Base-by-base conservation (phyloP, 2,329 filamentous ascomycete species). In the Claviceps cyperi region DNA sequence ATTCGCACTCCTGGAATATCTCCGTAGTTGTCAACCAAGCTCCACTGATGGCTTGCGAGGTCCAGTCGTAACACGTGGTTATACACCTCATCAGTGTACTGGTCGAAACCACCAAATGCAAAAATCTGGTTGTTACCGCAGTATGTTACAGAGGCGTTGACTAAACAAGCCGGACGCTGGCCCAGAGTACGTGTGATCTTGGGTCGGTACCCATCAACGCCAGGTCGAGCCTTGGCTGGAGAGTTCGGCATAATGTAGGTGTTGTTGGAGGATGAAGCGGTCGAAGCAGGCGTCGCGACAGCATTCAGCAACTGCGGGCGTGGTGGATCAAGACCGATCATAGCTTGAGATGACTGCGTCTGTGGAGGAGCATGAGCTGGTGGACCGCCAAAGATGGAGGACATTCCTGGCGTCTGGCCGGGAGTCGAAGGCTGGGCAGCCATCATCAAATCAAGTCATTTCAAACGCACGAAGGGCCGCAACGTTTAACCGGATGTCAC, bases 71-170 rank as follows among this genome's bases (percentile, higher is more conserved):
- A 74, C 41, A 98, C 92, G 69, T 98, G 92, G 63, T 98, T 98
- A 69, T 98, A 98, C 17, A 98, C 86, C 71, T 98, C 92, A 65
- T 98, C 92, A 0, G 92, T 98, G 64, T 95, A 97, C 67, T 97
- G 91, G 63, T 98, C 92, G 62, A 98, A 98, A 17, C 92, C 92
- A 43, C 92, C 92, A 72, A 98, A 98, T 11, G 91, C 92, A 67
- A 94, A 97, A 59, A 98, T 97, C 66, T 92, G 83, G 64, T 97
- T 92, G 69, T 95, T 92, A 52, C 90, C 90, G 61, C 92, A 95
- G 66, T 95, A 96, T n/a, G 92, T 98, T 53, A 97, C 91, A 1
- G 92, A 97, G 48, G 92, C 92, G 72, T 98, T 98, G 57, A 98
- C 91, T 47, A 98, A 76, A 63, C 91, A 97, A 37, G 92, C 90